Evolutionary conservation across 768 basidiomycete species (phyloP).

Genomic region (Russula emetica): DNA sequence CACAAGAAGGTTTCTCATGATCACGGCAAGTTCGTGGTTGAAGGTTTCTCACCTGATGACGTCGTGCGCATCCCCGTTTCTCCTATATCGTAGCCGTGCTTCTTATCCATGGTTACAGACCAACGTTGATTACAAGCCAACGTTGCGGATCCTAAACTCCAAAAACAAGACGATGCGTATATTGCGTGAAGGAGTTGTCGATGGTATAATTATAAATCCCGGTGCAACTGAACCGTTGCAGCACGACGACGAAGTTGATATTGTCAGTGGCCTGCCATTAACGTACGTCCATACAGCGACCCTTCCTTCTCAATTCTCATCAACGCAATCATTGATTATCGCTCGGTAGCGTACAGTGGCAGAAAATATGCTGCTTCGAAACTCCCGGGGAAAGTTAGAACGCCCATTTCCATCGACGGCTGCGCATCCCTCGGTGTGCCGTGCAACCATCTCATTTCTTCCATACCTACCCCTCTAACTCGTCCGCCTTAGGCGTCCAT

Average conservation of each 20-base stretch:
- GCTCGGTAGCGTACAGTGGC: constrained; percentile 32
- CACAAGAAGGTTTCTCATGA: constrained; percentile 62
- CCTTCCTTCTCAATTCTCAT: background rate
- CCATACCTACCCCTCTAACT: constrained; percentile 4
- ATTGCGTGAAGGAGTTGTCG: constrained; percentile 35
- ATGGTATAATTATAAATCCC: constrained; percentile 37
- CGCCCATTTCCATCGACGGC: constrained; percentile 28
- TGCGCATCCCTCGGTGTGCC: constrained; percentile 48
- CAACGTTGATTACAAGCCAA: constrained; percentile 48
- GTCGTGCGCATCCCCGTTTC: constrained; percentile 43
- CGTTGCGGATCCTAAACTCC: constrained; percentile 44
- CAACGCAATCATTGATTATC: constrained; percentile 9
- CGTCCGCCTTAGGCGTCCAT: constrained; percentile 47
- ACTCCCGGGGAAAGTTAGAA: constrained; percentile 30
- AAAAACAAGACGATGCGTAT: constrained; percentile 48
- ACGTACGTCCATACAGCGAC: constrained; percentile 40
- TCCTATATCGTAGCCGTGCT: background rate
- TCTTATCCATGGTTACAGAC: constrained; percentile 36
- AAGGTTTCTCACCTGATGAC: constrained; percentile 47
- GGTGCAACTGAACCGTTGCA: constrained; percentile 41
- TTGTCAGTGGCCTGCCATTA: constrained; percentile 43
- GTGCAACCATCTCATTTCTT: background rate
- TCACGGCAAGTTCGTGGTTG: constrained; percentile 57
- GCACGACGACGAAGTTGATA: constrained; percentile 50
- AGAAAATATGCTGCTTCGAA: constrained; percentile 28